Base-by-base conservation (phyloP, 805 yeast genomes). In the Metschnikowia shivogae region DNA sequence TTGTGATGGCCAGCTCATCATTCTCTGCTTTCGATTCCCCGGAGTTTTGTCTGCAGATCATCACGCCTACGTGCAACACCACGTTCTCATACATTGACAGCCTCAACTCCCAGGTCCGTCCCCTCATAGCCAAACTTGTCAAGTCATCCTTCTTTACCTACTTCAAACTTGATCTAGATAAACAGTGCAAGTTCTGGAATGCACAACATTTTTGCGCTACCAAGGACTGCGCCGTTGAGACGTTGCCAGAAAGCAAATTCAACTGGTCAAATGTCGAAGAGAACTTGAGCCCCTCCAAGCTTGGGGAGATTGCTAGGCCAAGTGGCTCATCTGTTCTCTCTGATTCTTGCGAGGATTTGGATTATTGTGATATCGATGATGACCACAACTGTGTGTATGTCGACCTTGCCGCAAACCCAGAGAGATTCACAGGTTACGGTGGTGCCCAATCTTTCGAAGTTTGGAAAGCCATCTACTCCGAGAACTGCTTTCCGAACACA, bases 351-450 rank as follows among this genome's bases (percentile, higher is more conserved):
- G 70, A 71, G 40, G 82, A 78, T 53, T 65, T 76, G 45, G 87
- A 84, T 57, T 86, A 84, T 67, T 82, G 87, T 59, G 86, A 82
- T 59, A 66, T 82, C 32, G 87, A 81, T 56, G 74, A 77, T 37
- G 79, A 76, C 53, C 80, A 80, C 55, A 77, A 81, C 48, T 82
- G 89, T 44, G 97, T 89, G 1, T 84, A 84, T 56, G 96, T 93
- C 26, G 89, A 90, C 58, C 74, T 93, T 45, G 73, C 84, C 17
- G 87, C 86, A 44, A 95, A 95, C 60, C 97, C 96, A 0, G 99
- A 93, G 65, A 74, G 98, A 58, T 93, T 87, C 68, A 95, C 99
- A 0, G 99, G 99, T 0, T 93, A 93, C 60, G 86, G 89, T 28
- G 99, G 99, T 27, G 81, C 83, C 41, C 96, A 93, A 58, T 88